A percentile compares a stretch with the other conserved stretches of the same genome.
These are phyloP conservation scores for Trametopsis cervina DNA, from an alignment of 768 basidiomycete genomes.

Conservation along the genomic window DNA sequence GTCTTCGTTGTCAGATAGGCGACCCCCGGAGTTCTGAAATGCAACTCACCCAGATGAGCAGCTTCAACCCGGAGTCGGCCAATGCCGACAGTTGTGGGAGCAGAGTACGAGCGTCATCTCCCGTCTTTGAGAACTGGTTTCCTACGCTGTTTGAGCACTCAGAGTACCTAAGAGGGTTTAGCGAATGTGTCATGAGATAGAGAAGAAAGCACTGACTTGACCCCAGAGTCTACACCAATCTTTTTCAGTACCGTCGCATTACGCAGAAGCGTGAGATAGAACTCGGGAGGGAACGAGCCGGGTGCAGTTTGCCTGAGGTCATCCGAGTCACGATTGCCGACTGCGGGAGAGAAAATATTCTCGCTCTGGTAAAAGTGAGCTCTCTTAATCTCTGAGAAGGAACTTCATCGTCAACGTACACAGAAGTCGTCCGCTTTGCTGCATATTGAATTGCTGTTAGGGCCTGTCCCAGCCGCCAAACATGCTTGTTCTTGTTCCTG, in stretches of 20 bases:
- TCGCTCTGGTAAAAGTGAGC: slow-evolving; percentile 26
- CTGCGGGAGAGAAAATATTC: slow-evolving; percentile 42
- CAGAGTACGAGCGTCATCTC: slow-evolving; percentile 54
- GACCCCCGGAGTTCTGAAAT: slow-evolving; percentile 19
- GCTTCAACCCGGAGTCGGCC: slow-evolving; percentile 34
- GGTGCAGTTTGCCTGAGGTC: slow-evolving; percentile 53
- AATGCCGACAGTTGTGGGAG: slow-evolving; percentile 43
- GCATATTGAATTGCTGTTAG: slow-evolving; percentile 44
- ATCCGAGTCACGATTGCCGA: slow-evolving; percentile 45
- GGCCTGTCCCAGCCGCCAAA: slow-evolving; percentile 43
- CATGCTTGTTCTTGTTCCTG: slow-evolving; percentile 48
- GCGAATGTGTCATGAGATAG: background rate
- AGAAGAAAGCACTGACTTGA: background rate
- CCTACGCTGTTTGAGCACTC: slow-evolving; percentile 43
- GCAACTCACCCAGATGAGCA: slow-evolving; percentile 33
- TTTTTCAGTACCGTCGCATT: slow-evolving; percentile 27
- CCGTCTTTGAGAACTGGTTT: slow-evolving; percentile 39
- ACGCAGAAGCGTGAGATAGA: slow-evolving; percentile 41
- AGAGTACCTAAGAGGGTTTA: slow-evolving; percentile 31
- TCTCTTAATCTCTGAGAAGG: background rate
- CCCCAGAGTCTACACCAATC: slow-evolving; percentile 41
- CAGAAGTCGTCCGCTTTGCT: slow-evolving; percentile 45
- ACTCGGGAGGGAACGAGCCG: slow-evolving; percentile 49
- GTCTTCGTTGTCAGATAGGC: slow-evolving; percentile 29
- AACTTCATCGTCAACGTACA: slow-evolving; percentile 28